Percentiles rank a stretch among this genome's conserved stretches.
phyloP scores from a whole-genome alignment of 768 basidiomycete species.

The Mycena galericulata region DNA sequence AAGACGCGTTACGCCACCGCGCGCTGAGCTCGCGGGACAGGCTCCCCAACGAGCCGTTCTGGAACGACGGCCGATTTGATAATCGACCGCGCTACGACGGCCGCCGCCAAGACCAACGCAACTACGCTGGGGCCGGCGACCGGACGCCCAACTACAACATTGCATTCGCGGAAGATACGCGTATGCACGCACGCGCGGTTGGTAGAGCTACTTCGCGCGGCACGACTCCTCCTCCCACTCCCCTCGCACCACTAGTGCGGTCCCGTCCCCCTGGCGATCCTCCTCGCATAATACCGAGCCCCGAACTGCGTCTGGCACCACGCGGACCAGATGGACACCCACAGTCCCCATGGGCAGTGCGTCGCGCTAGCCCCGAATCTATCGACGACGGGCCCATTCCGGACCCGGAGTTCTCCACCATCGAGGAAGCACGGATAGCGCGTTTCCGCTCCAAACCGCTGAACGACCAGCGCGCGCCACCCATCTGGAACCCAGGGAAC shows the following conservation, averaged over 20 bases:
- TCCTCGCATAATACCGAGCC: neutral
- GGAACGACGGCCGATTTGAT: neutral
- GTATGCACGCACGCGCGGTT: neutral
- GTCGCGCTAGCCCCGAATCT: neutral
- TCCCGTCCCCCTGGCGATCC: neutral
- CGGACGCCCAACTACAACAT: neutral
- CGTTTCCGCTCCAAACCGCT: neutral
- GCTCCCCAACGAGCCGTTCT: neutral
- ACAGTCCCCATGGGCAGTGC: neutral
- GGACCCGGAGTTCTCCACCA: neutral
- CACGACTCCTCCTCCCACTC: neutral
- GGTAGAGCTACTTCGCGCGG: neutral
- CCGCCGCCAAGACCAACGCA: neutral
- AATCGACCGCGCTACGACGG: neutral
- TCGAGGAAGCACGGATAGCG: neutral
- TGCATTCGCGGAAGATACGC: neutral
- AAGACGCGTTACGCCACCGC: neutral
- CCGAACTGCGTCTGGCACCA: neutral
- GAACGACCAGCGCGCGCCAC: neutral
- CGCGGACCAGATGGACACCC: slow-evolving; percentile 5
- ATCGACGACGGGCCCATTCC: neutral
- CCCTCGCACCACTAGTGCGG: neutral
- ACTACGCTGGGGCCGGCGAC: neutral
- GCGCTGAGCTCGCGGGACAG: neutral
- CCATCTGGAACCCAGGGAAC: neutral